Conservation (phyloP, 352 stramenopile species). For the Globisporangium cylindrosporum region DNA sequence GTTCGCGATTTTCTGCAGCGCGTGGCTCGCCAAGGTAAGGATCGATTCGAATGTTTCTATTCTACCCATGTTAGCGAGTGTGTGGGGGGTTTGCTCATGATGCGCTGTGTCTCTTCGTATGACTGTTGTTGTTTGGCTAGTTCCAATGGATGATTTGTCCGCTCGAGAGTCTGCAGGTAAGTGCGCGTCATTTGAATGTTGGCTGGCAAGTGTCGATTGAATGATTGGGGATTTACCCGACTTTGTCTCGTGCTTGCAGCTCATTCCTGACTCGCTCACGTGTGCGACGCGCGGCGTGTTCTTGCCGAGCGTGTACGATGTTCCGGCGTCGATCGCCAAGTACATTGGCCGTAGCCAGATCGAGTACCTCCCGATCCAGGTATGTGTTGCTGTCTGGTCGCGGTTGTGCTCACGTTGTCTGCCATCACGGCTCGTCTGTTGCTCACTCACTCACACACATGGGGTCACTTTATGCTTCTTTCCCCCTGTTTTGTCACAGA, state of each 20-base stretch:
- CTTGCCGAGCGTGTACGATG: conserved; percentile 46
- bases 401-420: background rate
- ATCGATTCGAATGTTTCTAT: background rate
- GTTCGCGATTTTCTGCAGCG: conserved; percentile 91
- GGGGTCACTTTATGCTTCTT: conserved; percentile 15
- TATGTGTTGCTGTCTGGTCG: conserved; percentile 14
- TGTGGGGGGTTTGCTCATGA: background rate
- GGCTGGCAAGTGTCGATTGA: background rate
- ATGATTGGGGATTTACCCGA: background rate
- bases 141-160: conserved; percentile 95
- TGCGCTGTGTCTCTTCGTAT: background rate
- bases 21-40: conserved; percentile 75
- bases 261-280: conserved; percentile 66
- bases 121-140: background rate
- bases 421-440: background rate
- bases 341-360: conserved; percentile 75
- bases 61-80: background rate
- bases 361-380: conserved; percentile 85
- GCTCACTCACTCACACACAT: background rate
- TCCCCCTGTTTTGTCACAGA: conserved; percentile 34
- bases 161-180: conserved; percentile 55
- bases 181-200: background rate
- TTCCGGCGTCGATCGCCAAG: conserved; percentile 76
- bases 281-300: conserved; percentile 70
- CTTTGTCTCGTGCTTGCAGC: conserved; percentile 20